These are phyloP conservation scores for Ophiocordyceps camponoti-leonardi DNA, from an alignment of 2,329 filamentous ascomycete genomes.

Conservation along the genomic window DNA sequence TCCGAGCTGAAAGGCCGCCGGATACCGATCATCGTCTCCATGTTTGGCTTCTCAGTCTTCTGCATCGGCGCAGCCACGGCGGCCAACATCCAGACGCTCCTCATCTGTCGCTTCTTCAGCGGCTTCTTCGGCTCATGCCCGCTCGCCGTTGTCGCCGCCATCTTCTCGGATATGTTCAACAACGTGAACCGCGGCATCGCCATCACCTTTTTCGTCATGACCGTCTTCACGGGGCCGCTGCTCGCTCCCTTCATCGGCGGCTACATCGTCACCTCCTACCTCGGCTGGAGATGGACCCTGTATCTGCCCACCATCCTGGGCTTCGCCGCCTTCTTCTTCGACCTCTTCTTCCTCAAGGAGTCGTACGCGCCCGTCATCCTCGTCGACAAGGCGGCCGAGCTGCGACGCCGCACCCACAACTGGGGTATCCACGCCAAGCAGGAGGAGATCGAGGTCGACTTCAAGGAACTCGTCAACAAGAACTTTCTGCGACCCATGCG, in stretches of 20 bases:
- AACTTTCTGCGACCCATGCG: conserved; percentile 49
- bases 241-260: conserved; percentile 53
- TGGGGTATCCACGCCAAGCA: conserved; percentile 58
- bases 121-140: conserved; percentile 58
- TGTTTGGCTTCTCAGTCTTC: conserved; percentile 55
- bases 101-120: conserved; percentile 56
- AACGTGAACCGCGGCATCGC: conserved; percentile 39
- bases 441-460: conserved; percentile 53
- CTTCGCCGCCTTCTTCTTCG: conserved; percentile 37
- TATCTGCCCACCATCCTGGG: conserved; percentile 48
- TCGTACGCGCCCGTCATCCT: conserved; percentile 54
- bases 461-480: conserved; percentile 45
- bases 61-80: conserved; percentile 46
- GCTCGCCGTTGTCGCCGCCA: conserved; percentile 50
- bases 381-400: conserved; percentile 39
- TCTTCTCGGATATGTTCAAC: conserved; percentile 57
- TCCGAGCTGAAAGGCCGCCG: conserved; percentile 55
- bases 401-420: conserved; percentile 47
- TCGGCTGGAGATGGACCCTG: conserved; percentile 61
- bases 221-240: conserved; percentile 48
- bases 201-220: conserved; percentile 25
- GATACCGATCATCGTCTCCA: conserved; percentile 40
- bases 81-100: conserved; percentile 51
- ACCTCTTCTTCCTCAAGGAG: conserved; percentile 47
- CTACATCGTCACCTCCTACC: conserved; percentile 42